phyloP scores from a whole-genome alignment of 768 basidiomycete genomes.

The Chalciporus pseudorubinellus region DNA sequence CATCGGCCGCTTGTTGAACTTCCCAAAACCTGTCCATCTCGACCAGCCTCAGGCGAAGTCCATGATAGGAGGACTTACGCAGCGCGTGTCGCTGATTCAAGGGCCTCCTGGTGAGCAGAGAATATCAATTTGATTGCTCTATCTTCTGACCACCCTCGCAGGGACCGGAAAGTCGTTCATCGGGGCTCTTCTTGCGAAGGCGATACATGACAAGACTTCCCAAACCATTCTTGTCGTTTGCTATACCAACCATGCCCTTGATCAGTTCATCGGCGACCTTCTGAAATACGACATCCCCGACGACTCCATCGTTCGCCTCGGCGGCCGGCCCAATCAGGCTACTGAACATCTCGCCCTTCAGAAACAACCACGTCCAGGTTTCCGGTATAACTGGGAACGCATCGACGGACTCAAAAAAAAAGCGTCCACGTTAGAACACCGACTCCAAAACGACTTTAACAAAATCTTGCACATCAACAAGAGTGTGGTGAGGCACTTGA shows the following conservation, averaged over 20 bases:
- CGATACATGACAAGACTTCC: constrained; percentile 45
- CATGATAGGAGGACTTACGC: constrained; percentile 50
- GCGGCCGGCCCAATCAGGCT: constrained; percentile 48
- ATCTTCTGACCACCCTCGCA: constrained; percentile 20
- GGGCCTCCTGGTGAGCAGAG: constrained; percentile 59
- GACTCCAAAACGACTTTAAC: constrained; percentile 14
- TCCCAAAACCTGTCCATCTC: constrained; percentile 40
- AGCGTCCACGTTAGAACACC: constrained; percentile 34
- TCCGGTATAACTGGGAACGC: constrained; percentile 1
- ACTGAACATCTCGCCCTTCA: constrained; percentile 47
- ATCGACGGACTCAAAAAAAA: constrained; percentile 22
- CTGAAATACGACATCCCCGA: constrained; percentile 54
- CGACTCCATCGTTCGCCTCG: constrained; percentile 51
- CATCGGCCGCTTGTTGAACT: constrained; percentile 35
- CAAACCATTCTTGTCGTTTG: constrained; percentile 62
- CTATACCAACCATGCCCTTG: constrained; percentile 72
- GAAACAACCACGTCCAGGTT: not conserved
- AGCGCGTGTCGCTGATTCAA: constrained; percentile 60
- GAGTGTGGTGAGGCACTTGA: constrained; percentile 41
- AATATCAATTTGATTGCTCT: too few relatives aligned
- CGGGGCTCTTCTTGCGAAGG: constrained; percentile 60
- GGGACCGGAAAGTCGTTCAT: constrained; percentile 76
- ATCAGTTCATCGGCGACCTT: constrained; percentile 63
- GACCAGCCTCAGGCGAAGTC: constrained; percentile 49
- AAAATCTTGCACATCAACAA: constrained; percentile 22